Conservation (phyloP, 352 stramenopile genomes). For the Pythium sp. region DNA sequence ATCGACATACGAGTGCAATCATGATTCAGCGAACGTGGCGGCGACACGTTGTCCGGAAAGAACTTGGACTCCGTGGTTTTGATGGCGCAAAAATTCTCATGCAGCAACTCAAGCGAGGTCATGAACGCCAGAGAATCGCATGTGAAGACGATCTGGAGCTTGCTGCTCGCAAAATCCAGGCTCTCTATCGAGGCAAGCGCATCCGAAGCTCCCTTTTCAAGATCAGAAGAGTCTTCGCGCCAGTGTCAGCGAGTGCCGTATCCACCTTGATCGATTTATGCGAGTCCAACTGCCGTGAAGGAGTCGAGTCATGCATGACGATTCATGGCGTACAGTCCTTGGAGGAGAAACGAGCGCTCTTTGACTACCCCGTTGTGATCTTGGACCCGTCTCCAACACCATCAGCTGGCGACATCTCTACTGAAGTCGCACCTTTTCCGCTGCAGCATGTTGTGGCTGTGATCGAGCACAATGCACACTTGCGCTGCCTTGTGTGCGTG, state of each 20-base stretch:
- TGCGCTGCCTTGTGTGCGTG: constrained; percentile 40
- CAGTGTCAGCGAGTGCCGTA: constrained; percentile 30
- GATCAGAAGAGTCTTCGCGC: constrained; percentile 25
- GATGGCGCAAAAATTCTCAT: constrained; percentile 38
- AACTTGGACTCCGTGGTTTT: not conserved
- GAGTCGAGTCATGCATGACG: constrained; percentile 27
- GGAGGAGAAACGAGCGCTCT: constrained; percentile 43
- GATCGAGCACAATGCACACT: constrained; percentile 38
- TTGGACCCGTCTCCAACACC: constrained; percentile 10
- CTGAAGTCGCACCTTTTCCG: constrained; percentile 2
- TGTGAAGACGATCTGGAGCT: constrained; percentile 19
- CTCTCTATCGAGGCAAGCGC: constrained; percentile 44
- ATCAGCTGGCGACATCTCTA: not conserved
- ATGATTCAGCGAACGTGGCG: constrained; percentile 46
- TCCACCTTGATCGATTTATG: constrained; percentile 24
- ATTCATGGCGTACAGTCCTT: constrained; percentile 27
- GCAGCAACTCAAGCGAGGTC: constrained; percentile 35
- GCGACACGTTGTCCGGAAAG: constrained; percentile 16
- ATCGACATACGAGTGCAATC: constrained; percentile 16
- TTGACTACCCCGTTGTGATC: constrained; percentile 44
- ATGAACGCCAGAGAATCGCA: constrained; percentile 26
- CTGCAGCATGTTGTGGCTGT: constrained; percentile 40
- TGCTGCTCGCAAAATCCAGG: constrained; percentile 54
- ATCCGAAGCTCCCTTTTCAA: constrained; percentile 39
- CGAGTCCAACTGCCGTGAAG: constrained; percentile 22